Base-by-base conservation (phyloP, 176 grass and related monocot species). In the Juncus inflexus region DNA sequence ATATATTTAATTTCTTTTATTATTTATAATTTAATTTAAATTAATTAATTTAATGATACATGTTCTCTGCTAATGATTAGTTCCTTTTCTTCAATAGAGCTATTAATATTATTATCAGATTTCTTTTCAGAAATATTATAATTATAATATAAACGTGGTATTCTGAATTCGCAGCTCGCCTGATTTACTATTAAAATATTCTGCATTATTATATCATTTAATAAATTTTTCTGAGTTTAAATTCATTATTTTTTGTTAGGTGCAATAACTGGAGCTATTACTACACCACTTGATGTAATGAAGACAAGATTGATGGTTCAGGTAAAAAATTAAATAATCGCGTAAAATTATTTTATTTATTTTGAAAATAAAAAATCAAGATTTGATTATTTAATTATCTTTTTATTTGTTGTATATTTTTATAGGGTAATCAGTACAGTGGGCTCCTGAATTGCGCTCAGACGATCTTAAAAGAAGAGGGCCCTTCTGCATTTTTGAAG, bases 281-380 rank as follows among this genome's bases (percentile, higher is more conserved):
- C 88, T 43, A 99, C 88, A 12, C 88, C 94, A 3, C 85, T 99
- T 16, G 94, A 92, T 76, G 94, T 99, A 3, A 61, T 99, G 83
- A 99, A 99, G 65, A 99, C 94, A 50, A 84, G 94, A 77, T 66
- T 92, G 73, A 97, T 97, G 94, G 50, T 97, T 89, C 85, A 97
- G 94, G 94, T 97, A 56, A 41, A 42, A 55, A 36, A 8, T 57
- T 12, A 28, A 28, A 28, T 1, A 28, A 28, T 28, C 19, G 19
- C 19, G n/a, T n/a, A n/a, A n/a, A n/a, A n/a, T 42, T 42, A 12
- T 11, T 71, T 84, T 2, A 39, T 58, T 49, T 7, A 65, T 35
- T 37, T 75, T 5, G 35, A 28, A 47, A 2, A 0, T 12, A 0
- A 2, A 50, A 36, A 43, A 11, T 7, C 7, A 5, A 7, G 11